Base-by-base conservation (phyloP, 208 protist genomes). In the Tritrichomonas foetus region DNA sequence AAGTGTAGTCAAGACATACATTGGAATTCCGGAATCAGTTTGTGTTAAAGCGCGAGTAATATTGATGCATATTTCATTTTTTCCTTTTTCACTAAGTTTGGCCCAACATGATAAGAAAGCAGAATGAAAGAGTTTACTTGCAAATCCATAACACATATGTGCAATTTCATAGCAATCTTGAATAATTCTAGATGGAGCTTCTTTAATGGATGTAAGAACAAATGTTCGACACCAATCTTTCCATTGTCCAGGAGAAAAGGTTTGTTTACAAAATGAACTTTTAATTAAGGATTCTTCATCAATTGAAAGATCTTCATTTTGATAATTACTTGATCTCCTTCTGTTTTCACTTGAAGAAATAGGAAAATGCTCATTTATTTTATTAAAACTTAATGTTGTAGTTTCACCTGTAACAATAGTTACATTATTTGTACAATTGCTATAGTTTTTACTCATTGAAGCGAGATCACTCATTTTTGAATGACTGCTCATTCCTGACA, bases 1-100 rank as follows among this genome's bases (percentile, higher is more conserved):
- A 82, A 82, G 33, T 25, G 41, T 82, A n/a, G 41, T 82, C 22
- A 82, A 82, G 9, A 82, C 74, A 49, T 82, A 50, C 74, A 82
- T 82, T 82, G 74, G 74, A 50, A 41, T 82, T 82, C 41, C 74
- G 41, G 27, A 50, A 30, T 82, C 74, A n/a, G n/a, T n/a, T n/a
- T n/a, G n/a, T 20, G n/a, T 82, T 16, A 82, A 27, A 14, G 74
- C 74, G 11, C 33, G 33, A 50, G 33, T 50, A 33, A 82, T n/a
- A 30, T 14, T 39, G 8, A 50, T 50, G 74, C 74, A 82, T n/a
- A 82, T 82, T n/a, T 50, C 74, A 49, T 82, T 47, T 22, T 39
- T 30, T 14, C 33, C 41, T 20, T 30, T 47, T 47, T 30, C 41
- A 41, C 39, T 82, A 0, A 82, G 30, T 22, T 50, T 39, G n/a